Conservation (phyloP, 371 early-diverging fungal species). For the Umbelopsis sp. region DNA sequence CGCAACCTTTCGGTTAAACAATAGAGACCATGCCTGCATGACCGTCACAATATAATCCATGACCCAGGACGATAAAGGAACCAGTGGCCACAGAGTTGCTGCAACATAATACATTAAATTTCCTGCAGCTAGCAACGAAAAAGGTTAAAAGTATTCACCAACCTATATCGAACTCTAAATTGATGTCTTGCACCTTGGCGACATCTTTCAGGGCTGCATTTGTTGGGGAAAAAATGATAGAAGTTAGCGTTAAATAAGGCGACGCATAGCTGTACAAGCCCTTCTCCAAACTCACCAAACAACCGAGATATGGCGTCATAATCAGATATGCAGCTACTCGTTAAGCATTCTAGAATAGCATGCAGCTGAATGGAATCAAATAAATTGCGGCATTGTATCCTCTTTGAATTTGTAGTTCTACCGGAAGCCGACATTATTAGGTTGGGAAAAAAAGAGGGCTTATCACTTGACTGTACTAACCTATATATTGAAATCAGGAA, state of each 20-base stretch:
- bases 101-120: neutral
- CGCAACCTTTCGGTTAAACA: constrained; percentile 10
- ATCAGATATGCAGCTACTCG: constrained; percentile 18
- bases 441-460: neutral
- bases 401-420: neutral
- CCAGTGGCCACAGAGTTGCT: constrained; percentile 19
- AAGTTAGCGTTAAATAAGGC: neutral
- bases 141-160: neutral
- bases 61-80: constrained; percentile 10
- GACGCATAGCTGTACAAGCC: neutral
- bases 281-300: neutral
- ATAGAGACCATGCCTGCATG: constrained; percentile 6
- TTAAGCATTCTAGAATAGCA: constrained; percentile 18
- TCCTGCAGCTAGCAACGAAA: neutral
- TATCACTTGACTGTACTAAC: neutral
- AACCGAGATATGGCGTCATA: constrained; percentile 1
- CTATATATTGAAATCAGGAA: constrained; percentile 9
- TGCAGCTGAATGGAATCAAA: constrained; percentile 17
- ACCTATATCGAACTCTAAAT: constrained; percentile 3
- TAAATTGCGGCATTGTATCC: constrained; percentile 14
- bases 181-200: neutral
- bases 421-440: no score
- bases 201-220: constrained; percentile 3
- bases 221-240: neutral
- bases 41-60: neutral